Evolutionary conservation across 768 basidiomycete species (phyloP).

Genomic region (Udeniomyces megalosporus): DNA sequence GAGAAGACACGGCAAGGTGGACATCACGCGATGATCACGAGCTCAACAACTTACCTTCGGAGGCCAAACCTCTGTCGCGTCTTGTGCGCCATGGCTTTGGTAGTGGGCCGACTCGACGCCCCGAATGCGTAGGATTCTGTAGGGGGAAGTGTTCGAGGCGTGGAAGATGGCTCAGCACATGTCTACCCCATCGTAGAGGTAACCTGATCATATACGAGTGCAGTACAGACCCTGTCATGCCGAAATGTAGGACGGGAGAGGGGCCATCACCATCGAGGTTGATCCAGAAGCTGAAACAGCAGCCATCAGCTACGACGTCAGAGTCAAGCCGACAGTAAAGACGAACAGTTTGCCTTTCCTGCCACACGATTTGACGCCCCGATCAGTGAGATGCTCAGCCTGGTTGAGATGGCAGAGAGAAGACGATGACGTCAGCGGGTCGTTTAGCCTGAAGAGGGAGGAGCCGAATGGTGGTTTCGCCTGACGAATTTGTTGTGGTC

Average conservation of each 20-base stretch:
- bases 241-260: slow-evolving; percentile 8
- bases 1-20: neutral
- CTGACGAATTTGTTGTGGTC: slow-evolving; percentile 5
- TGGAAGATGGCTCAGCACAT: neutral
- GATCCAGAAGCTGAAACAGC: slow-evolving; percentile 5
- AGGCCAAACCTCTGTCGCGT: neutral
- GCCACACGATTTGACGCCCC: neutral
- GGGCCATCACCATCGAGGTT: neutral
- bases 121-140: neutral
- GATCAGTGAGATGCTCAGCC: neutral
- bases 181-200: neutral
- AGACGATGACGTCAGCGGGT: neutral
- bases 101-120: neutral
- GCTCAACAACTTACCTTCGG: neutral
- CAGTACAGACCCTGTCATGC: slow-evolving; percentile 7
- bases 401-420: neutral
- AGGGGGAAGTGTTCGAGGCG: neutral
- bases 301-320: neutral
- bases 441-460: neutral
- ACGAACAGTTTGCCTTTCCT: slow-evolving; percentile 10
- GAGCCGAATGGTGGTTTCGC: neutral
- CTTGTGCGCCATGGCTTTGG: neutral
- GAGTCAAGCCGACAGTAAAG: neutral
- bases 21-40: neutral
- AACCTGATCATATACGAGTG: neutral